phyloP scores from a whole-genome alignment of 2,329 filamentous ascomycete genomes.

The Amphichorda felina region DNA sequence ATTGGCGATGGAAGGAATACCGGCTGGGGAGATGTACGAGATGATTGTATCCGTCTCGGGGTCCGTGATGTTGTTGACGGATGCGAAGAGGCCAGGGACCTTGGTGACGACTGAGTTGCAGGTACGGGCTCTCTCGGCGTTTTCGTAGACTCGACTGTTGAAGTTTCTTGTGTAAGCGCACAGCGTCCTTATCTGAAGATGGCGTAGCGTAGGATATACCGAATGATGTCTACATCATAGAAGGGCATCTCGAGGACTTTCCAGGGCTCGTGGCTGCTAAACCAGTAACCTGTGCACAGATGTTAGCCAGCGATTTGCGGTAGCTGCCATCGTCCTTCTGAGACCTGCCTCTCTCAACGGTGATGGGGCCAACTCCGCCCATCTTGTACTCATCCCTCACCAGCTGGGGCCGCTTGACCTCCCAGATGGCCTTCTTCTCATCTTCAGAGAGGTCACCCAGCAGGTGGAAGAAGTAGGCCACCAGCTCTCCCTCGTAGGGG shows the following conservation, averaged over 20 bases:
- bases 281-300: slow-evolving; percentile 25
- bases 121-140: slow-evolving; percentile 26
- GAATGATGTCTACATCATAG: slow-evolving; percentile 25
- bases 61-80: slow-evolving; percentile 28
- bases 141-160: slow-evolving; percentile 21
- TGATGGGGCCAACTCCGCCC: slow-evolving; percentile 24
- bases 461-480: slow-evolving; percentile 27
- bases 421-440: slow-evolving; percentile 23
- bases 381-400: slow-evolving; percentile 22
- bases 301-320: neutral
- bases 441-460: slow-evolving; percentile 17
- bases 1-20: slow-evolving; percentile 25
- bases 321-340: too few species aligned
- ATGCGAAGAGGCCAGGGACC: slow-evolving; percentile 26
- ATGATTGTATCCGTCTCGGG: slow-evolving; percentile 20
- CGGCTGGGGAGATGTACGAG: slow-evolving; percentile 27
- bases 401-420: slow-evolving; percentile 22
- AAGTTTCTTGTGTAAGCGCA: neutral
- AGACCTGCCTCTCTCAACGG: slow-evolving; percentile 22
- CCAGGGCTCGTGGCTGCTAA: slow-evolving; percentile 28
- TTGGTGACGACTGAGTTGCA: slow-evolving; percentile 26
- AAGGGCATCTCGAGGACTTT: slow-evolving; percentile 29
- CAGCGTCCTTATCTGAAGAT: neutral
- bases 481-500: slow-evolving; percentile 29
- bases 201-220: slow-evolving; percentile 8